Percentiles rank a stretch among this genome's conserved stretches.
Evolutionary conservation across 345 rosid species (phyloP).

Genomic region (Viola odorata): DNA sequence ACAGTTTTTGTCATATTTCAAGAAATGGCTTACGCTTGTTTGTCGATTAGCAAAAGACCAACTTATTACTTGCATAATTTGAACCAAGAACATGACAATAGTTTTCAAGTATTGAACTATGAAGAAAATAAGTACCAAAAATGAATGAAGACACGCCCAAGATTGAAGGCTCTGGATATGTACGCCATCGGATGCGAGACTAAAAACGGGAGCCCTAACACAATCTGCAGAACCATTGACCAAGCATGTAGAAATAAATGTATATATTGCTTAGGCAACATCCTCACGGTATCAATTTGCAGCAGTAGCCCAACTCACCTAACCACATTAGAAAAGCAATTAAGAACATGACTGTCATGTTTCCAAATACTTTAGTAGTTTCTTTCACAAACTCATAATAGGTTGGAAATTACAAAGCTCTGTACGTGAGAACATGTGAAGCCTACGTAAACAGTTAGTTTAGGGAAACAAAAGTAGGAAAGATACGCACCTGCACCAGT

Average conservation of each 20-base stretch:
- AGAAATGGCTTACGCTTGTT: too few species aligned
- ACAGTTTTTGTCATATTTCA: too few species aligned
- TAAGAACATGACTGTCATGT: slow-evolving; percentile 15
- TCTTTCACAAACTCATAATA: not conserved
- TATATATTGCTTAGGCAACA: slow-evolving; percentile 22
- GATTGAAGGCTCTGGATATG: slow-evolving; percentile 81
- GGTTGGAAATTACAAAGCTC: not conserved
- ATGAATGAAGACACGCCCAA: slow-evolving; percentile 91
- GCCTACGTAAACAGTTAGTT: not conserved
- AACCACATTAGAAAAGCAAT: slow-evolving; percentile 23
- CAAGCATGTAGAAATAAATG: slow-evolving; percentile 29
- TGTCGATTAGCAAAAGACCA: too few species aligned
- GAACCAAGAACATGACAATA: too few species aligned
- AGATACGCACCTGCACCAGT: slow-evolving; percentile 64
- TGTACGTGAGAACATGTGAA: too few species aligned
- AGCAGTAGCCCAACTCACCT: slow-evolving; percentile 59
- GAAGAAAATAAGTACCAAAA: slow-evolving; percentile 77
- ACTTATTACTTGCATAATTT: too few species aligned
- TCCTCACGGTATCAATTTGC: slow-evolving; percentile 23
- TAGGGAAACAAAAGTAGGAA: slow-evolving; percentile 13
- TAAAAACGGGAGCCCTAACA: slow-evolving; percentile 81
- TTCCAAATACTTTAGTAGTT: slow-evolving; percentile 5
- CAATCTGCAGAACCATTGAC: slow-evolving; percentile 65
- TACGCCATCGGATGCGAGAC: slow-evolving; percentile 63
- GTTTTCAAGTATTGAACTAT: too few species aligned